Evolutionary conservation across 2,329 filamentous ascomycete genomes (phyloP).

Genomic region (Pseudogymnoascus sp.): DNA sequence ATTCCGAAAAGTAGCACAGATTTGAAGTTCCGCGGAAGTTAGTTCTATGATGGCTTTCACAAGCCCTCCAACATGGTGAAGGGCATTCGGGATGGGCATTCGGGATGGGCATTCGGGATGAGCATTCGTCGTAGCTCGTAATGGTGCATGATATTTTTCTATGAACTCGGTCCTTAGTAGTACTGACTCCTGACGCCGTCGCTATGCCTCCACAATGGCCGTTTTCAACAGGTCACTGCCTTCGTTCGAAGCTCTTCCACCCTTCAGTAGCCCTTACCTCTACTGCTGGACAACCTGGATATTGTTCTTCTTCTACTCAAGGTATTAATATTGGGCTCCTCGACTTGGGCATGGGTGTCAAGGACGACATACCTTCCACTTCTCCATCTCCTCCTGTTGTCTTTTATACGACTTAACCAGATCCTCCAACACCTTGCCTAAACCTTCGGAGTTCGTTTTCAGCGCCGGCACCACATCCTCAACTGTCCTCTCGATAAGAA

Average conservation of each 20-base stretch:
- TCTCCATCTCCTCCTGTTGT: conserved; percentile 92
- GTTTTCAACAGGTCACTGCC: neutral
- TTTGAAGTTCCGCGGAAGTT: neutral
- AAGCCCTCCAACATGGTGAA: neutral
- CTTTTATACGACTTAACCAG: conserved; percentile 92
- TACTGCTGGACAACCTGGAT: conserved; percentile 76
- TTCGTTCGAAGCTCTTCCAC: neutral
- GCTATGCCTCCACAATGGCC: conserved; percentile 2
- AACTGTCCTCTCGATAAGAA: conserved; percentile 88
- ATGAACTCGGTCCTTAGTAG: conserved; percentile 4
- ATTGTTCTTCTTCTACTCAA: conserved; percentile 73
- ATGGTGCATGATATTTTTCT: conserved; percentile 7
- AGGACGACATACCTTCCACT: conserved; percentile 74
- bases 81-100: neutral
- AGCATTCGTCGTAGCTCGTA: conserved; percentile 5
- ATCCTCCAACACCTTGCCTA: conserved; percentile 91
- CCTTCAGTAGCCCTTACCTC: neutral
- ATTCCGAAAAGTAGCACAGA: neutral
- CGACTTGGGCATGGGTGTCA: neutral
- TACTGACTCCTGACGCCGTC: conserved; percentile 9
- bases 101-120: neutral
- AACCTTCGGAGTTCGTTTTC: conserved; percentile 84
- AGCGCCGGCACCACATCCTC: conserved; percentile 85
- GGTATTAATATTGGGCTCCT: neutral
- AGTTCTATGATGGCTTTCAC: neutral